Evolutionary conservation across 2,329 filamentous ascomycete genomes (phyloP), one percentile per base, ranked within the genome.

Genomic region (Teratosphaeriaceae sp.): DNA sequence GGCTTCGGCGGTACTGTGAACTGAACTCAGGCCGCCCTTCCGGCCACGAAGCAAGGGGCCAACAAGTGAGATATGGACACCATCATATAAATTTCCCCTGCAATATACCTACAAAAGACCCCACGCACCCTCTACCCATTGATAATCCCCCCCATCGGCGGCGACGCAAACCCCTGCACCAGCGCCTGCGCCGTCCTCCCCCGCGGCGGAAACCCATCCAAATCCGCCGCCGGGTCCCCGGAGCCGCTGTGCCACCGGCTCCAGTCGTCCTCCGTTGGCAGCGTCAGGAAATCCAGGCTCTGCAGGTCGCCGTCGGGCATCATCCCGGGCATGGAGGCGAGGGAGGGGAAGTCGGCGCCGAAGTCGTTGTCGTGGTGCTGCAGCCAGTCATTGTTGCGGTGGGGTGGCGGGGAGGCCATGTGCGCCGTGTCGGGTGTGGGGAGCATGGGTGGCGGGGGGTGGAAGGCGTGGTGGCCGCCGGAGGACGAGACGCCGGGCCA

Each of bases 201-300:
- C n/a, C 37, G 4, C 11, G 37, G 37, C n/a, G 37, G 37, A 19
- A 39, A 39, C 3, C 48, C 50, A 39, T 50, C 48, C 5, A 52
- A 38, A 43, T 52, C 50, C 3, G 31, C 37, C 12, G 34, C 31
- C 5, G 37, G 43, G 12, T 44, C 37, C 16, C 23, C 18, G 2
- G 47, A 34, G 2, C 29, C 37, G 9, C 38, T 38, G 38, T 54
- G 52, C 52, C 52, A 54, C 18, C 46, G 24, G 3, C 42, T 39
- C 52, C 52, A 54, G 27, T 48, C 48, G 5, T 52, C 45, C 11
- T 50, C 48, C 5, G 44, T 39, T 6, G 52, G 50, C 15, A 55
- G 15, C 19, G 44, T 43, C 26, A 55, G 13, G 38, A 50, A 53
- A 22, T 46, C 48, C 3, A 40, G 11, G 2, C 46, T 34, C 20